Base-by-base conservation (phyloP, 345 rosid species). In the Eucalyptus sp. region DNA sequence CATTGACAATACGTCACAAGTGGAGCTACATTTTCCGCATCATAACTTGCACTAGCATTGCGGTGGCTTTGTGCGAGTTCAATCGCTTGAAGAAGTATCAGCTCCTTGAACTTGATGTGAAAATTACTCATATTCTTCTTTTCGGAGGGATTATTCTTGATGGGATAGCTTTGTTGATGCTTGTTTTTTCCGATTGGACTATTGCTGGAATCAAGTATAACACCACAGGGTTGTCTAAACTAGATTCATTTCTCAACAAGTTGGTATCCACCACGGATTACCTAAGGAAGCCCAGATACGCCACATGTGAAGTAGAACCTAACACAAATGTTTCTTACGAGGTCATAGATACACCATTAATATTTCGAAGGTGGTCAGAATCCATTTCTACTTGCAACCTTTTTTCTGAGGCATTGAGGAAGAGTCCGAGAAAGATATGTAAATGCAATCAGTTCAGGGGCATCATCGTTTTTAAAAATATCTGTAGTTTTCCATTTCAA, bases 401-500 rank as follows among this genome's bases (percentile, higher is more conserved):
- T 8, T 2, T 68, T 31, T 68, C 79, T 0, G 43, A 68, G 24
- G 79, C 79, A 68, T 31, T 68, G 79, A 31, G 4, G 22, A 43
- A 31, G 79, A 68, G 12, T 31, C 24, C 43, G 11, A 68, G 43
- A 31, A 68, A 68, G 43, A 68, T 31, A 68, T 2, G 43, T 16
- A 31, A 68, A 2, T 31, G 79, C 1, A 1, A 68, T 68, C 1
- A 8, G 6, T 31, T 68, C 0, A 4, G 79, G 43, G 79, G 20
- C 43, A 68, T 68, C 0, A 1, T 3, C 1, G 0, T 68, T 68
- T 68, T 68, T 0, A 31, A 16, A 17, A 33, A 15, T 8, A 68
- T 68, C 3, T 1, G 1, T 2, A 16, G 1, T 68, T 68, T 31
- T 68, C 5, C 4, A 31, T 0, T 31, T 22, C 12, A 3, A 68